These are phyloP conservation scores for Triglochin maritima DNA, from an alignment of 106 monocot species.

Conservation along the genomic window DNA sequence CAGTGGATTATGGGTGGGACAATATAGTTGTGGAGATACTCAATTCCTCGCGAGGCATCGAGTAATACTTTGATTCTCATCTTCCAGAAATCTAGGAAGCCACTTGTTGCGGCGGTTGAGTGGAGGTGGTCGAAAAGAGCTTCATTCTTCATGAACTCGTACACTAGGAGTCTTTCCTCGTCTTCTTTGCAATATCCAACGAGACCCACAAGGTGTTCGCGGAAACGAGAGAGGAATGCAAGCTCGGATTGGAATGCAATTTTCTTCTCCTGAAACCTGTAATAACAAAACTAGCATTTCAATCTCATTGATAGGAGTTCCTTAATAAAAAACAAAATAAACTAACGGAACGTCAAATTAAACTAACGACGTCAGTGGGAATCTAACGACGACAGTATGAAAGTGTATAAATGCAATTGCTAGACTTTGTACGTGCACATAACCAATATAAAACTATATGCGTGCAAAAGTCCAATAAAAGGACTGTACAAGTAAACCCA, in stretches of 20 bases:
- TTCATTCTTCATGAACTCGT: conserved; percentile 1
- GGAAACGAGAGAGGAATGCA: not conserved
- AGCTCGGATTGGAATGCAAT: not conserved
- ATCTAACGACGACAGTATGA: too few relatives aligned
- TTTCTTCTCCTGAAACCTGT: not conserved
- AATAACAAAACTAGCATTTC: not conserved
- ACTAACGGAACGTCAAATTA: too few relatives aligned
- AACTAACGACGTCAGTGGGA: too few relatives aligned
- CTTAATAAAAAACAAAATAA: too few relatives aligned
- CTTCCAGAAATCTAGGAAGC: not conserved
- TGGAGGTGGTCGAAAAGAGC: conserved; percentile 1
- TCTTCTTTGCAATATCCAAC: not conserved
- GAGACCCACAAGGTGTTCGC: not conserved
- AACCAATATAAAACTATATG: too few relatives aligned
- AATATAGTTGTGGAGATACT: not conserved
- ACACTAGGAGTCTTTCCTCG: conserved; percentile 3
- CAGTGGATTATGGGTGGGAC: not conserved
- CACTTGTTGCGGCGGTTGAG: not conserved
- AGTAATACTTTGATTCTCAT: not conserved
- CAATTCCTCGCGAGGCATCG: not conserved
- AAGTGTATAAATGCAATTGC: too few relatives aligned
- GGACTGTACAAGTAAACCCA: too few relatives aligned
- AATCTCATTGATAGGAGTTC: too few relatives aligned
- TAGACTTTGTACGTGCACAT: too few relatives aligned
- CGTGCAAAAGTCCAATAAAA: too few relatives aligned